Evolutionary conservation across 805 yeast genomes (phyloP), one percentile per base, ranked within the genome.

Genomic region (Schwanniomyces sp.): DNA sequence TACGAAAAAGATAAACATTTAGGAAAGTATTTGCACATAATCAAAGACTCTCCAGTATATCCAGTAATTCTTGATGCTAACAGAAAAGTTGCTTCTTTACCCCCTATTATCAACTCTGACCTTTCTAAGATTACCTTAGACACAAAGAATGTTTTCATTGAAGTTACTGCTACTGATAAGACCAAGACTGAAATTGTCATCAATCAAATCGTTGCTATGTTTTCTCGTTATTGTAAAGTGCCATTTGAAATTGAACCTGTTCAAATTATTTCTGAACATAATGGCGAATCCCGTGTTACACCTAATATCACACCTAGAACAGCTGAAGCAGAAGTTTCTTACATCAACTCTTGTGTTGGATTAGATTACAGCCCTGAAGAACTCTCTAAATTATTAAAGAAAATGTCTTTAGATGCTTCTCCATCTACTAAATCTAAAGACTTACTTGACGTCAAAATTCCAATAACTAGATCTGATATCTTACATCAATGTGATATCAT

Each of bases 401-500:
- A 86, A 64, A 89, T 95, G 97, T 84, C 95, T 12, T 78, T 94
- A 55, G 66, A 66, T 46, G 94, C 95, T 21, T 61, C 66, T 16
- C 81, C 82, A 28, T 72, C 85, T 4, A 52, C 67, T 3, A 57
- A 64, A 1, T 76, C 80, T 54, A 58, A 70, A 7, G 75, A 82
- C 52, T 63, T 80, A 34, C 63, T 88, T 43, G 81, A 82, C 44
- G 91, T 91, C 47, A 64, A 70, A 34, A 82, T 94, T 50, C 99
- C 99, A 53, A 85, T 89, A 61, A 94, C 99, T 34, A 87, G 99
- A 76, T 85, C 98, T 9, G 99, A 94, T 70, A 81, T 94, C 52
- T 78, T 94, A 61, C 99, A 94, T 70, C 96, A 90, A 66, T 92
- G 98, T 78, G 99, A 94, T 71, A 85, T 94, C 56, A 88, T 94